Evolutionary conservation across 1,284 basidiomycete genomes (phyloP), one percentile per base, ranked within the genome.

Genomic region (Uromyces viciae-fabae): DNA sequence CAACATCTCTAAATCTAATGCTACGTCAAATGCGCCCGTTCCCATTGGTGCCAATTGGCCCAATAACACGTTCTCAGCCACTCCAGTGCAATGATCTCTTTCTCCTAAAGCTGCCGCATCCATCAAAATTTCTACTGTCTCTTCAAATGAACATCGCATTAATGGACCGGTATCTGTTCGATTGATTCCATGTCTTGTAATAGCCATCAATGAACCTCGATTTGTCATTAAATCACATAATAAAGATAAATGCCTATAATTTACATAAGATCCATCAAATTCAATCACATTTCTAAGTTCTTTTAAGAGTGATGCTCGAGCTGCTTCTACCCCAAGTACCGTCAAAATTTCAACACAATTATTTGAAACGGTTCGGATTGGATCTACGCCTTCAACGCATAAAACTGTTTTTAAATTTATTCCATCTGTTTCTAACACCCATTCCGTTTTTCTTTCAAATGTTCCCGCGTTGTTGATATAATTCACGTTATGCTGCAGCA

Each of bases 11-110:
- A 98, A 93, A 87, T 99, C 97, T 71, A 99, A 89, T 0, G 94
- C 92, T 73, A 99, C 93, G 77, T 98, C 96, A 85, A 98, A 98
- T 7, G 94, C 91, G 17, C 94, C 94, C 0, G 94, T 95, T 73
- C 94, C 94, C 94, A 96, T 95, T 0, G 95, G 96, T 43, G 97
- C 97, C 91, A 99, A 93, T 88, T 99, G 97, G 25, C 97, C 97
- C 82, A 99, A 93, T 89, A 99, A 90, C 58, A 99, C 94, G 85
- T 98, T 99, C 89, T 99, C 96, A 11, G 96, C 96, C 31, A 99
- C 92, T 82, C 97, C 97, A 82, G 94, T 93, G 86, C 97, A 99
- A 85, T 99, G 95, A 84, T 99, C 97, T 86, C 94, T 93, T 88
- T 99, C 96, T 78, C 97, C 97, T 62, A 96, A 93, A 1, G 96